These are phyloP conservation scores for Stemphylium beticola DNA, from an alignment of 2,329 filamentous ascomycete species.

Conservation along the genomic window DNA sequence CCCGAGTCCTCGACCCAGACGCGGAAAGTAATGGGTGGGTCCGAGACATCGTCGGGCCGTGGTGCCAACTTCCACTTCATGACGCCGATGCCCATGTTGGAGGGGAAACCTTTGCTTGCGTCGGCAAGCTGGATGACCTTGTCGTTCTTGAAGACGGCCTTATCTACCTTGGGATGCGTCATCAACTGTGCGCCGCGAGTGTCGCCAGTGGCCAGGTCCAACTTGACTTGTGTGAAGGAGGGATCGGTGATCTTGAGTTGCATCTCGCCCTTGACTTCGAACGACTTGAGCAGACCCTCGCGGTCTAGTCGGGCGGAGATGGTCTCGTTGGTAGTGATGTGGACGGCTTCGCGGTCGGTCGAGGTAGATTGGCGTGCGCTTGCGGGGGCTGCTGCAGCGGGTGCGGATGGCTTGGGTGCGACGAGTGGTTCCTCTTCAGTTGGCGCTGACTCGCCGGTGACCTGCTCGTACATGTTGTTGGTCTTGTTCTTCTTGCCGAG, in stretches of 20 bases:
- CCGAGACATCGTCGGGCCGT: conserved; percentile 77
- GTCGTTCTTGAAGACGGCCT: conserved; percentile 79
- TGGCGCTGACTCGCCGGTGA: conserved; percentile 83
- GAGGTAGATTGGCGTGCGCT: conserved; percentile 68
- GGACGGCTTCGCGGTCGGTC: conserved; percentile 81
- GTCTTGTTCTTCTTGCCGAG: conserved; percentile 98
- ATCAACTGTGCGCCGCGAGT: conserved; percentile 89
- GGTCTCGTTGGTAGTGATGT: conserved; percentile 86
- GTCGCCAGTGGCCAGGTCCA: conserved; percentile 76
- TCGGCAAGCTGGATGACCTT: conserved; percentile 92
- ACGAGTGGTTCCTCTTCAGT: conserved; percentile 83
- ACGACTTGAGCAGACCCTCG: conserved; percentile 84
- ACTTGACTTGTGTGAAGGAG: conserved; percentile 87
- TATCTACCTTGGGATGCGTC: conserved; percentile 96
- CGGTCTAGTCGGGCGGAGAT: conserved; percentile 88
- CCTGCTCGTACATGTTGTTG: conserved; percentile 95
- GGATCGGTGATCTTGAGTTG: conserved; percentile 89
- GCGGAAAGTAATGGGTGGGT: conserved; percentile 92
- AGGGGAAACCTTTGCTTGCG: conserved; percentile 83
- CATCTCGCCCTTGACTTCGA: conserved; percentile 90
- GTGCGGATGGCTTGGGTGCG: conserved; percentile 59
- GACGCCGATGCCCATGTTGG: conserved; percentile 91
- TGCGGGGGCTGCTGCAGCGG: conserved; percentile 58
- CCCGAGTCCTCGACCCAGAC: conserved; percentile 95
- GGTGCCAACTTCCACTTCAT: conserved; percentile 89